Percentiles rank a stretch among this genome's conserved stretches.
phyloP scores from a whole-genome alignment of 2,329 filamentous ascomycete species.

The Penicillium sp. region DNA sequence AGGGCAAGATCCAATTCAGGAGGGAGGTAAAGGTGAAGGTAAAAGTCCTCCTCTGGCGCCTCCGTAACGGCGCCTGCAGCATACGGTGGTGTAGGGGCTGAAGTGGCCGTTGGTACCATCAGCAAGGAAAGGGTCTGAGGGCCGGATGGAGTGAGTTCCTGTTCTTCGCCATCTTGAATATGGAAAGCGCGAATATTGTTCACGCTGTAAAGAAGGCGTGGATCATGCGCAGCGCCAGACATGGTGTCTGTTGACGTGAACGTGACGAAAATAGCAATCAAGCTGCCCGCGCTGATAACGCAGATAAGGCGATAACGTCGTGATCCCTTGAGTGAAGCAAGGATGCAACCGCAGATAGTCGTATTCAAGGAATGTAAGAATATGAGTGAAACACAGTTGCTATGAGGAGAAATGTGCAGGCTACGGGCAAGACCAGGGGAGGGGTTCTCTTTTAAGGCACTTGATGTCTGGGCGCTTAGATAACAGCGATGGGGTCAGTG shows the following conservation, averaged over 20 bases:
- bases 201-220: constrained; percentile 50
- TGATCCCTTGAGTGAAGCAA: not conserved
- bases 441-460: constrained; percentile 15
- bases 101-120: constrained; percentile 89
- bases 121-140: constrained; percentile 88
- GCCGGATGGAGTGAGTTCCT: constrained; percentile 76
- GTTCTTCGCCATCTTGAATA: constrained; percentile 81
- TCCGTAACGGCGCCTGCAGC: constrained; percentile 56
- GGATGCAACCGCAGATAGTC: not conserved
- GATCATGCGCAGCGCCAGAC: constrained; percentile 33
- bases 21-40: constrained; percentile 89
- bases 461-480: constrained; percentile 23
- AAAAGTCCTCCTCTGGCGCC: constrained; percentile 80
- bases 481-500: constrained; percentile 19
- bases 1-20: constrained; percentile 91
- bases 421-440: constrained; percentile 12
- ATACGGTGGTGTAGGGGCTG: constrained; percentile 51
- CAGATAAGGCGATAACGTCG: constrained; percentile 22
- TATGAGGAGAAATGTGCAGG: constrained; percentile 4
- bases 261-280: not conserved
- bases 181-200: constrained; percentile 89
- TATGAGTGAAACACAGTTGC: not conserved
- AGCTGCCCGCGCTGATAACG: constrained; percentile 6
- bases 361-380: not conserved
- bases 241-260: constrained; percentile 12